phyloP scores from a whole-genome alignment of 352 stramenopile species.

The Globisporangium cylindrosporum region DNA sequence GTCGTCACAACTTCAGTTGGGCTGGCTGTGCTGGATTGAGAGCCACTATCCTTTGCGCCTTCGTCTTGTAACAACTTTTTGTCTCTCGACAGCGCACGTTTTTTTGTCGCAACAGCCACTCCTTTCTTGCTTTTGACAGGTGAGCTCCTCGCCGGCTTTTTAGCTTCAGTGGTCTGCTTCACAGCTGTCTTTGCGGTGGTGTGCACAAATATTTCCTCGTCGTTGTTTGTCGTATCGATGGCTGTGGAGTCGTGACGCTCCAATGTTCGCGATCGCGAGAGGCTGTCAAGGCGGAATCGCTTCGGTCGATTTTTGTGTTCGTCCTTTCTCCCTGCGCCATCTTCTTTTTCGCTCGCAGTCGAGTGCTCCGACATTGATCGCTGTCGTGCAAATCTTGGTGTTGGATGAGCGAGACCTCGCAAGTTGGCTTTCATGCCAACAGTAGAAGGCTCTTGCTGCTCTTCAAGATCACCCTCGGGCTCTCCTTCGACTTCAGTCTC shows the following conservation, averaged over 20 bases:
- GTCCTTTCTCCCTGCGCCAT: background rate
- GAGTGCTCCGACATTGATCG: conserved; percentile 22
- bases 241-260: conserved; percentile 11
- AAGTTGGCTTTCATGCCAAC: background rate
- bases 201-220: background rate
- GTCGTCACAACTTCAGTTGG: background rate
- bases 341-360: conserved; percentile 10
- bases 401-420: conserved; percentile 9
- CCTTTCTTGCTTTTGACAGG: background rate
- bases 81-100: background rate
- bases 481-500: conserved; percentile 69
- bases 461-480: conserved; percentile 24
- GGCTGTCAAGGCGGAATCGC: conserved; percentile 20
- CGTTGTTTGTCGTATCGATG: conserved; percentile 2
- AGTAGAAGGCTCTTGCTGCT: background rate
- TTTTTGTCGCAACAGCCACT: background rate
- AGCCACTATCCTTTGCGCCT: background rate
- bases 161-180: background rate
- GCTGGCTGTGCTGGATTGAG: conserved; percentile 1
- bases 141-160: background rate
- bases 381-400: background rate
- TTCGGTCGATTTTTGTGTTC: conserved; percentile 18
- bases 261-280: background rate
- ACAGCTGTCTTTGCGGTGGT: background rate
- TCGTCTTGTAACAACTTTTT: background rate